These are phyloP conservation scores for Ceratobasidium papillatum DNA, from an alignment of 1,284 basidiomycete species.

Conservation along the genomic window DNA sequence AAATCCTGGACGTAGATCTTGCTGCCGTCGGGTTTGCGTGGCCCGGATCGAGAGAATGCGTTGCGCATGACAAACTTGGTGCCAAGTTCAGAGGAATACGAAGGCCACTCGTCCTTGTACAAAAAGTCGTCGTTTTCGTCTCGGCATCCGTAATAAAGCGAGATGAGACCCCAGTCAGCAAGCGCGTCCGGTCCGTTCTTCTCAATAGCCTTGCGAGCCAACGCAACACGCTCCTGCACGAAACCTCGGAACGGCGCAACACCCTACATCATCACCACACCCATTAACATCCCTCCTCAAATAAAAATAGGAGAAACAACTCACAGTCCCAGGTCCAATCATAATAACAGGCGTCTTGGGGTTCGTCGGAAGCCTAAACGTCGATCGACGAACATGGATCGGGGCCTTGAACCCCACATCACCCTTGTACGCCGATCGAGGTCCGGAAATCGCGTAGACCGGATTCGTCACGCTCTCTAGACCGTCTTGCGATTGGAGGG, in stretches of 20 bases:
- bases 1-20: constrained; percentile 99
- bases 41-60: constrained; percentile 88
- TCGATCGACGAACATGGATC: constrained; percentile 93
- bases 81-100: constrained; percentile 84
- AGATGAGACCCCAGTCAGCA: constrained; percentile 93
- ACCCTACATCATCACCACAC: constrained; percentile 62
- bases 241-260: constrained; percentile 99
- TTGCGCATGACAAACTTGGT: constrained; percentile 90
- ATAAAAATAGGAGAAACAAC: constrained; percentile 51
- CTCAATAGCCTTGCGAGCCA: constrained; percentile 91
- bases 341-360: constrained; percentile 99
- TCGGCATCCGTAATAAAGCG: constrained; percentile 96
- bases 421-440: constrained; percentile 81
- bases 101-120: constrained; percentile 94
- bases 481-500: constrained; percentile 56
- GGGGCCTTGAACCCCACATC: constrained; percentile 80
- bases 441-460: constrained; percentile 86
- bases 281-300: not conserved
- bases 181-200: constrained; percentile 93
- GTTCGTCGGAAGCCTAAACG: constrained; percentile 95
- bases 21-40: constrained; percentile 83
- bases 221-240: constrained; percentile 95
- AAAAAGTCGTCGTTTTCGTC: constrained; percentile 88
- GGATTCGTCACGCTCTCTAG: constrained; percentile 63
- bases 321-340: constrained; percentile 96